These are phyloP conservation scores for Epichloe gansuensis DNA, from an alignment of 2,329 filamentous ascomycete genomes.

Conservation along the genomic window DNA sequence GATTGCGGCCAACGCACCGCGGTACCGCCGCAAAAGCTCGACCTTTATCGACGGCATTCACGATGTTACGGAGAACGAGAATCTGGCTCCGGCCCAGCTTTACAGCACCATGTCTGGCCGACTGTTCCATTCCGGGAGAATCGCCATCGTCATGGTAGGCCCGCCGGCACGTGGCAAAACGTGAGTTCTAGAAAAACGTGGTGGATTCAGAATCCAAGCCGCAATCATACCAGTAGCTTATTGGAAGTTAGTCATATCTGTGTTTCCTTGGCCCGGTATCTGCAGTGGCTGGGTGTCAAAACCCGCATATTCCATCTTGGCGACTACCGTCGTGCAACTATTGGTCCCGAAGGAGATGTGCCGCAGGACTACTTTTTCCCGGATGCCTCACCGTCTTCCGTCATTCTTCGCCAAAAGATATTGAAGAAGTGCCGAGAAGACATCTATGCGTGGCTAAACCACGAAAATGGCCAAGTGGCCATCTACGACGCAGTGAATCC, in stretches of 20 bases:
- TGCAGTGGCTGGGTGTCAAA: slow-evolving; percentile 95
- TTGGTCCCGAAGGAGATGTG: slow-evolving; percentile 70
- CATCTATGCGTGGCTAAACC: slow-evolving; percentile 90
- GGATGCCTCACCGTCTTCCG: slow-evolving; percentile 80
- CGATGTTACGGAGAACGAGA: slow-evolving; percentile 67
- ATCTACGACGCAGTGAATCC: slow-evolving; percentile 98
- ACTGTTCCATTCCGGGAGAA: slow-evolving; percentile 91
- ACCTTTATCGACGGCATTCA: slow-evolving; percentile 97
- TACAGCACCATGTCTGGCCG: slow-evolving; percentile 97
- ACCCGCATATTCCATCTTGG: slow-evolving; percentile 95
- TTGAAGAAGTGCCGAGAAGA: slow-evolving; percentile 95
- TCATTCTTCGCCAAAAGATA: slow-evolving; percentile 93
- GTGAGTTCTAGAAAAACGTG: slow-evolving; percentile 31
- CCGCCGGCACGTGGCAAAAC: slow-evolving; percentile 93
- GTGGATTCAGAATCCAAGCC: not conserved
- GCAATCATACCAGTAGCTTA: not conserved
- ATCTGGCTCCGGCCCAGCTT: slow-evolving; percentile 87
- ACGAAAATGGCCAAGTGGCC: slow-evolving; percentile 94
- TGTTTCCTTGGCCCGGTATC: slow-evolving; percentile 85
- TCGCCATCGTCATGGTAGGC: slow-evolving; percentile 94
- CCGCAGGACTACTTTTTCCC: slow-evolving; percentile 98
- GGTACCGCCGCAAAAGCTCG: slow-evolving; percentile 83
- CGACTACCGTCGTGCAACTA: slow-evolving; percentile 85
- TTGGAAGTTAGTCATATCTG: slow-evolving; percentile 60
- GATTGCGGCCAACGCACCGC: slow-evolving; percentile 78